These are phyloP conservation scores for Mallotus nudiflorus DNA, from an alignment of 345 rosid genomes.

Conservation along the genomic window DNA sequence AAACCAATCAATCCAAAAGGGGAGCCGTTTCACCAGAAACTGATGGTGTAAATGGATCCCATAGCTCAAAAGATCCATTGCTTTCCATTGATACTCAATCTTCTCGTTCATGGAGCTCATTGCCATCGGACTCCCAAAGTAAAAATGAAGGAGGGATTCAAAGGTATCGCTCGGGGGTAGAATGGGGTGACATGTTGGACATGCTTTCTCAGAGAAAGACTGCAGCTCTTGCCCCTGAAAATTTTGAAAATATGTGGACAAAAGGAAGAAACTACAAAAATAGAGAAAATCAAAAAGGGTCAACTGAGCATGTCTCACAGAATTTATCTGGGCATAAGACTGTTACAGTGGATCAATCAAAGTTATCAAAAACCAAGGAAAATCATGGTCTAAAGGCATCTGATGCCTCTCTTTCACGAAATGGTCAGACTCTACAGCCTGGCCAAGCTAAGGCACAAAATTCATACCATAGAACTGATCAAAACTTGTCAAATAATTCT, in stretches of 20 bases:
- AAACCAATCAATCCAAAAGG: slow-evolving; percentile 49
- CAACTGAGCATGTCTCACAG: slow-evolving; percentile 42
- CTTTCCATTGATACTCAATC: slow-evolving; percentile 79
- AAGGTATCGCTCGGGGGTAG: slow-evolving; percentile 53
- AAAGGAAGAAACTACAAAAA: slow-evolving; percentile 85
- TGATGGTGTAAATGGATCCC: slow-evolving; percentile 42
- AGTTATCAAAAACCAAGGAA: slow-evolving; percentile 33
- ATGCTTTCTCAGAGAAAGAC: slow-evolving; percentile 79
- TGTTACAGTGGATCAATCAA: slow-evolving; percentile 26
- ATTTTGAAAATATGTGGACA: slow-evolving; percentile 96
- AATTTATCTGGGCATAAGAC: slow-evolving; percentile 38
- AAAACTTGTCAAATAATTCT: slow-evolving; percentile 38
- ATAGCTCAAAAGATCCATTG: slow-evolving; percentile 79
- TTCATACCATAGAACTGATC: slow-evolving; percentile 29
- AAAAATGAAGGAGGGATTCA: slow-evolving; percentile 45
- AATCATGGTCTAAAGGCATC: slow-evolving; percentile 30
- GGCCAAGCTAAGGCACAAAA: slow-evolving; percentile 24
- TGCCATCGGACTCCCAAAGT: slow-evolving; percentile 49
- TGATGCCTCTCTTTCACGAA: slow-evolving; percentile 24
- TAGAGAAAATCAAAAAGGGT: slow-evolving; percentile 47
- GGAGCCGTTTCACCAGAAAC: slow-evolving; percentile 33
- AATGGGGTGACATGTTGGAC: slow-evolving; percentile 85
- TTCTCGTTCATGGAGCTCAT: slow-evolving; percentile 70
- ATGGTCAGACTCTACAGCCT: slow-evolving; percentile 23
- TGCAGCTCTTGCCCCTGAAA: slow-evolving; percentile 88